Evolutionary conservation across 192 early-diverging fungal genomes (phyloP), one percentile per base, ranked within the genome.

Genomic region (Coemansia sp.): DNA sequence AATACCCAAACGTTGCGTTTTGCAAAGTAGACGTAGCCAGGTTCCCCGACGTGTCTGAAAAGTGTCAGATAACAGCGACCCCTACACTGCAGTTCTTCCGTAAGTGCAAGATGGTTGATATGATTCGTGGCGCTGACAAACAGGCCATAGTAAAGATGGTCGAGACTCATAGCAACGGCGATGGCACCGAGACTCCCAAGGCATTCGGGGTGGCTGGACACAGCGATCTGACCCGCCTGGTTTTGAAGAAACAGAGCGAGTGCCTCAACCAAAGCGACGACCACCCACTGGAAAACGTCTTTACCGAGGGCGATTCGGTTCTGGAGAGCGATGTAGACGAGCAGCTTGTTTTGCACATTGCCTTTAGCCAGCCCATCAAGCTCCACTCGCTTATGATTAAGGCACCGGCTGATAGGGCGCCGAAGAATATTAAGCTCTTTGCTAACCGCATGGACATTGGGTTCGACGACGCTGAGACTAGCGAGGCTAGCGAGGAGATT

Each of bases 261-360:
- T 89, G 93, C 69, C 80, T 96, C 66, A 98, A 98, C 88, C 88
- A 94, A 66, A 85, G 86, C 62, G 87, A 87, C 67, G 86, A 88
- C 35, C 87, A 94, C 63, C 85, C 85, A 14, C 83, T 95, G 60
- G 76, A 83, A 7, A 94, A 91, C 63, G 84, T 93, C 16, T 92
- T 96, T 67, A 85, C 87, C 14, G 84, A 85, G 35, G 88, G 88
- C 58, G 88, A 86, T 10, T 74, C 85, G 2, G 88, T 79, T 48
- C 71, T 98, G 50, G 92, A 98, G 72, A 91, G 89, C 76, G 96
- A 98, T 82, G 93, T 93, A 1, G 96, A 98, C 73, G 96, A 96
- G 84, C 96, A 98, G 66, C 77, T 98, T 43, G 89, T 98, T 38
- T 85, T 96, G 35, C 85, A 86, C 26, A 76, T 98, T 55, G 86